Conservation (phyloP, 2,329 filamentous ascomycete genomes). For the Trichophyton simii region DNA sequence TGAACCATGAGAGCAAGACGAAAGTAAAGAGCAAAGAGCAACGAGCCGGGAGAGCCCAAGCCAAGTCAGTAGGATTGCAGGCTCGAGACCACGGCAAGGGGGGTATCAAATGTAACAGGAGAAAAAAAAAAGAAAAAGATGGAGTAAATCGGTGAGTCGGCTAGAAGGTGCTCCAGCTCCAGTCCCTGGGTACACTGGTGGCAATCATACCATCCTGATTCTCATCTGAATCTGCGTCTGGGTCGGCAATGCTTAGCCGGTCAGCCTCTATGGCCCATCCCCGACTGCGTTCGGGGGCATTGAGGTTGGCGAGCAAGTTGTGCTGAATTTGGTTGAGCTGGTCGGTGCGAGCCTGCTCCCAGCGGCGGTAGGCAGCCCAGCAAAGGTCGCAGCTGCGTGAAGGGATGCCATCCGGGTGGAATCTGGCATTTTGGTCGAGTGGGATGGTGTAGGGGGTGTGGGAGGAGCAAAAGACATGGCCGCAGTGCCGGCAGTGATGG, state of each 20-base stretch:
- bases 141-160: constrained; percentile 6
- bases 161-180: constrained; percentile 53
- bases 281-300: constrained; percentile 9
- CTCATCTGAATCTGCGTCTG: constrained; percentile 10
- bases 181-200: constrained; percentile 44
- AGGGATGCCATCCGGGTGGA: constrained; percentile 45
- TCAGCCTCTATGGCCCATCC: constrained; percentile 13
- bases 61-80: background rate
- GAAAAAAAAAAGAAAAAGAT: constrained; percentile 6
- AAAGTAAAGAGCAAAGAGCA: background rate
- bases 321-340: constrained; percentile 41
- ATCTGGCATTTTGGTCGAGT: constrained; percentile 51
- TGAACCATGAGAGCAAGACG: background rate
- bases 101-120: constrained; percentile 5
- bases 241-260: constrained; percentile 10
- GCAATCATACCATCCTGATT: constrained; percentile 37
- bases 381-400: constrained; percentile 51
- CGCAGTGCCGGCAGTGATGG: constrained; percentile 55
- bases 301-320: constrained; percentile 21
- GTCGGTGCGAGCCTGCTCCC: constrained; percentile 39
- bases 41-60: background rate
- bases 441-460: constrained; percentile 46
- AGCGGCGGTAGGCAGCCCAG: constrained; percentile 45
- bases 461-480: constrained; percentile 50
- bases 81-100: background rate